phyloP scores from a whole-genome alignment of 345 rosid species.

The Eucalyptus victrix region DNA sequence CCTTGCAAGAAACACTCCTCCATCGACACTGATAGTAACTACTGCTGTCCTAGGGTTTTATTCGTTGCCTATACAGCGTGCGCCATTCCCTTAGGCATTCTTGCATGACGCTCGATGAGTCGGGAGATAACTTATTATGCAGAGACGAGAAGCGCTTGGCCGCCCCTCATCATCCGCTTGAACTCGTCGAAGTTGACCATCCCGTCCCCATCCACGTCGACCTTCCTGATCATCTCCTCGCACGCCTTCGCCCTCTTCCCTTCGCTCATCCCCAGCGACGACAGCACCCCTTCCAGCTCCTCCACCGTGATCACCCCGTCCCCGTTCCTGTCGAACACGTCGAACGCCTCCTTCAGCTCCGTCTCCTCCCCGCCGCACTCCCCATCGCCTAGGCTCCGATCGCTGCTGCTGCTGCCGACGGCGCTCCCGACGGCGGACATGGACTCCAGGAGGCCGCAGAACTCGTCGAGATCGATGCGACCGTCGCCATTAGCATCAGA shows the following conservation, averaged over 20 bases:
- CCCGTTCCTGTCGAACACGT: constrained; percentile 80
- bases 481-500: constrained; percentile 82
- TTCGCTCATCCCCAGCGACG: constrained; percentile 76
- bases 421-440: constrained; percentile 51
- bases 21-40: neutral
- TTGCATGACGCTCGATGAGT: neutral
- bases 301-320: constrained; percentile 91
- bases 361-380: constrained; percentile 15
- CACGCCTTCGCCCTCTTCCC: constrained; percentile 78
- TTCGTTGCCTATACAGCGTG: neutral
- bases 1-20: neutral
- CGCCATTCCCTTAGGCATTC: neutral
- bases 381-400: neutral
- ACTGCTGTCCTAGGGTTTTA: neutral
- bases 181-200: constrained; percentile 80
- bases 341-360: constrained; percentile 82
- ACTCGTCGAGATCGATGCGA: constrained; percentile 71
- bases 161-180: constrained; percentile 85
- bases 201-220: constrained; percentile 93
- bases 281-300: constrained; percentile 66
- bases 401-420: neutral
- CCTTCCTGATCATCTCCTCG: constrained; percentile 75
- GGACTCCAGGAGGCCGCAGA: constrained; percentile 21
- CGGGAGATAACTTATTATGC: neutral
- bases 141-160: neutral